Evolutionary conservation across 805 yeast species (phyloP), one percentile per base, ranked within the genome.

Genomic region (Starmera amethionina): DNA sequence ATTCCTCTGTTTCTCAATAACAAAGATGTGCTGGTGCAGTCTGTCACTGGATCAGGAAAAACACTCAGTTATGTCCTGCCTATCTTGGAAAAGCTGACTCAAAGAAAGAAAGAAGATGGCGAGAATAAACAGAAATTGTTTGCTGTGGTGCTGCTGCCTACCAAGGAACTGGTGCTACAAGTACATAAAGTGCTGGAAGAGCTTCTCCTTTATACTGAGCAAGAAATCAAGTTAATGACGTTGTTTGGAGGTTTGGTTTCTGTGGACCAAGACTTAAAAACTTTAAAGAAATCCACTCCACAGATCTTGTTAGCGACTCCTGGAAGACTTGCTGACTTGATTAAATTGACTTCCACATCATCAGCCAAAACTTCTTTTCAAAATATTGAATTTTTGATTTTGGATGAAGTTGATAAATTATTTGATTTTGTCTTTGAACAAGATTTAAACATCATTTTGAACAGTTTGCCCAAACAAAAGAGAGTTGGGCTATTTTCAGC

Each of bases 41-140:
- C 97, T 0, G 96, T 87, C 1, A 93, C 98, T 0, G 98, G 98
- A 0, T 88, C 97, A 0, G 98, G 98, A n/a, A 93, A 93, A 58
- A 93, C 98, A 0, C 59, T 89, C n/a, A 82, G 97, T 4, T 93
- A 84, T 64, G 76, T 79, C 5, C 70, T 93, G 3, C 98, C 98
- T 0, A 72, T 84, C 1, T 52, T 88, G 5, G 90, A 88, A 50
- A 80, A 78, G 48, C 60, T 88, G 8, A 49, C 56, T n/a, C 59
- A 47, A 29, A 48, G 50, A 19, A 61, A 68, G 5, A 33, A 40
- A 27, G 7, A 22, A 22, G 25, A 22, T 5, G 35, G 43, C 18
- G 34, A 50, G 13, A 43, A 62, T 1, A 35, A 44, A 11, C 71
- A 67, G 42, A 72, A 69, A 45, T 80, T 79, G 45, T 74, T 86